phyloP scores from a whole-genome alignment of 495 filamentous ascomycete species.

The Penicillium canariense region DNA sequence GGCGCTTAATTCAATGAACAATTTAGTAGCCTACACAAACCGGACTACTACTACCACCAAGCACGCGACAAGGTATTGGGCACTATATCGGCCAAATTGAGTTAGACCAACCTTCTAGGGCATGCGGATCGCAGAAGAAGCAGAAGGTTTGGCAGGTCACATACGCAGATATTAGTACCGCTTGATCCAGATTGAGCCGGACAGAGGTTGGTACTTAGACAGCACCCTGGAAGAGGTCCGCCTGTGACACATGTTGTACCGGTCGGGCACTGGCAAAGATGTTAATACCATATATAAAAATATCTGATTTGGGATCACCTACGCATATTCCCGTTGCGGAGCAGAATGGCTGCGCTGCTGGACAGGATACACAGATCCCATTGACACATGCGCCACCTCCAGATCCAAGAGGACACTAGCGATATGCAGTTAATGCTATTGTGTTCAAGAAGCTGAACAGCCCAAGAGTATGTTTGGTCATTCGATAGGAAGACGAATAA shows the following conservation, averaged over 20 bases:
- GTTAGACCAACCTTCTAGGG: neutral
- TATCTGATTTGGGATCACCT: neutral
- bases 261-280: slow-evolving; percentile 10
- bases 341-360: slow-evolving; percentile 13
- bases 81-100: slow-evolving; percentile 1
- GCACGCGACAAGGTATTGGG: slow-evolving; percentile 16
- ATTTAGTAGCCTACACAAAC: no score
- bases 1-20: no score
- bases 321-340: slow-evolving; percentile 17
- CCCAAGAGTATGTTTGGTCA: no score
- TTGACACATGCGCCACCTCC: slow-evolving; percentile 19
- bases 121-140: neutral
- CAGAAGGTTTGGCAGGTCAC: neutral
- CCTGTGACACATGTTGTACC: slow-evolving; percentile 14
- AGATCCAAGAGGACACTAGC: slow-evolving; percentile 13
- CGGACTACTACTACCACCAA: no score
- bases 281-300: neutral
- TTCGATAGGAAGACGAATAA: no score
- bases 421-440: neutral
- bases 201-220: slow-evolving; percentile 15
- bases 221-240: slow-evolving; percentile 22
- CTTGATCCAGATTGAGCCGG: slow-evolving; percentile 13
- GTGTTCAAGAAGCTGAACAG: no score
- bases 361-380: slow-evolving; percentile 14
- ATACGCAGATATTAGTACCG: slow-evolving; percentile 23